Conservation (phyloP, 495 filamentous ascomycete genomes). For the Daldinia bambusicola region DNA sequence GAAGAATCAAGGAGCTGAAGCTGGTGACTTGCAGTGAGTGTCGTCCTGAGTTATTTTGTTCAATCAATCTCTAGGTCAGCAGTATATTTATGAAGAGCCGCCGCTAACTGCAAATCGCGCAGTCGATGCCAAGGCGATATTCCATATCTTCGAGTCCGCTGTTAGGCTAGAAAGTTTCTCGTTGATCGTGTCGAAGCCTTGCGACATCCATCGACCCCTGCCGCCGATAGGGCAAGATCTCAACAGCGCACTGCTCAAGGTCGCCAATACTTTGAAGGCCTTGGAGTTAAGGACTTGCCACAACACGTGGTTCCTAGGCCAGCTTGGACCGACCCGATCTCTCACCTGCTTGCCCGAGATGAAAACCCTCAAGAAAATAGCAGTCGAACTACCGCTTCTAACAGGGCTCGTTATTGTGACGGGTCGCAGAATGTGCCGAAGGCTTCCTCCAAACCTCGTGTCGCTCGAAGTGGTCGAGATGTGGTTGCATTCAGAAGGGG, state of each 20-base stretch:
- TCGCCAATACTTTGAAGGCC: conserved; percentile 18
- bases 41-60: neutral
- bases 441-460: conserved; percentile 22
- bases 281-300: conserved; percentile 24
- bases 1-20: conserved; percentile 16
- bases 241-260: conserved; percentile 6
- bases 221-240: conserved; percentile 5
- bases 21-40: conserved; percentile 25
- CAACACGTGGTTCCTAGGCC: neutral
- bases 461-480: conserved; percentile 5
- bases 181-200: conserved; percentile 5
- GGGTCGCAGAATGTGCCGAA: neutral
- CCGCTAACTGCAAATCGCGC: neutral
- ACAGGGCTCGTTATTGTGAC: neutral
- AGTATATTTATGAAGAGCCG: neutral
- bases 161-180: conserved; percentile 15
- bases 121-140: conserved; percentile 20
- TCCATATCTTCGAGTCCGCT: conserved; percentile 5
- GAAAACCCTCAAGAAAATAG: conserved; percentile 15
- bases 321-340: neutral
- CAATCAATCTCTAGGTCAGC: too few species aligned
- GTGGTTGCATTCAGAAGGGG: neutral
- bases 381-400: conserved; percentile 20
- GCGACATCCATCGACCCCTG: neutral
- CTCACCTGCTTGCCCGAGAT: conserved; percentile 14